phyloP scores from a whole-genome alignment of 2,329 filamentous ascomycete genomes.

The Onygena corvina region DNA sequence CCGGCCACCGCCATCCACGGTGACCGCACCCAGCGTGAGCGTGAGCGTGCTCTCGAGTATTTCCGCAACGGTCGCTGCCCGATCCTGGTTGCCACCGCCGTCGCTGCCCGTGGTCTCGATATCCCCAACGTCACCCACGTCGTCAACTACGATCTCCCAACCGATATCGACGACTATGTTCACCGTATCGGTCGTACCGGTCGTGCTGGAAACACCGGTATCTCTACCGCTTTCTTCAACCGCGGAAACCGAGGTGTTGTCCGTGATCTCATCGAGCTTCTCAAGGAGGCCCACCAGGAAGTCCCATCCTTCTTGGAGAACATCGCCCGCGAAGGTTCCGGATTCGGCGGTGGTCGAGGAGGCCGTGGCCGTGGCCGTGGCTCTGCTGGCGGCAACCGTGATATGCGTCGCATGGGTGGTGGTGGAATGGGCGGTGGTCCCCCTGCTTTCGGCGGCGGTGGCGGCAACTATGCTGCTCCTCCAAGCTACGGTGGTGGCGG shows the following conservation, averaged over 20 bases:
- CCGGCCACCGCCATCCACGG: conserved; percentile 97
- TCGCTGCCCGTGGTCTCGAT: conserved; percentile 82
- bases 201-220: conserved; percentile 97
- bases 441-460: conserved; percentile 17
- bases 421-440: conserved; percentile 22
- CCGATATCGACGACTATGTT: conserved; percentile 96
- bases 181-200: conserved; percentile 99
- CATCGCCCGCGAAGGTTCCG: conserved; percentile 84
- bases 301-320: conserved; percentile 89
- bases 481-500: conserved; percentile 21
- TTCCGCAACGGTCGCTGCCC: conserved; percentile 94
- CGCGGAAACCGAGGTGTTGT: conserved; percentile 97
- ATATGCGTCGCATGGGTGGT: conserved; percentile 62
- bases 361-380: conserved; percentile 62
- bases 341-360: conserved; percentile 59
- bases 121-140: conserved; percentile 96
- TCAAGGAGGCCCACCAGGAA: conserved; percentile 98
- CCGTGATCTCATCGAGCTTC: conserved; percentile 86
- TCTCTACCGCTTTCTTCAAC: conserved; percentile 99
- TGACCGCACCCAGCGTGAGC: conserved; percentile 95
- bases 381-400: conserved; percentile 56
- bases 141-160: conserved; percentile 98
- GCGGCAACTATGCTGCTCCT: conserved; percentile 18
- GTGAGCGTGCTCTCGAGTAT: conserved; percentile 93
- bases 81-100: conserved; percentile 91